Evolutionary conservation across 306 rosid genomes (phyloP).

Genomic region (Cicer arietinum): DNA sequence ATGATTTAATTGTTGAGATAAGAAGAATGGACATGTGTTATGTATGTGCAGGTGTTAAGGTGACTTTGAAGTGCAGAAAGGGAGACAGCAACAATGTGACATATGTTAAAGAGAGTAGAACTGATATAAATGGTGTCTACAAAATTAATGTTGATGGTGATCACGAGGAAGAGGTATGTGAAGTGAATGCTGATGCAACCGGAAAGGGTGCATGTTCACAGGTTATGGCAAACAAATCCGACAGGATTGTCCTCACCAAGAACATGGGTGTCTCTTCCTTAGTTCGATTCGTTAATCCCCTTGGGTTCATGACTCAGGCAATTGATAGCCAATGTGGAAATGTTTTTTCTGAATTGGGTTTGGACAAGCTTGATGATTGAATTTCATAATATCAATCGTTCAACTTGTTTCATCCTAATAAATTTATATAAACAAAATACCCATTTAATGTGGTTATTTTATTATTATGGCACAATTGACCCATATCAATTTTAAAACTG

Average conservation of each 20-base stretch:
- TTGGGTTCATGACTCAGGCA: slow-evolving; percentile 58
- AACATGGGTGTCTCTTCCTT: slow-evolving; percentile 51
- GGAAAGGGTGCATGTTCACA: neutral
- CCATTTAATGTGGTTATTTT: slow-evolving; percentile 2
- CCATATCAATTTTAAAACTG: neutral
- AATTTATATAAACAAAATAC: neutral
- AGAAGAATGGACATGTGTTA: no score
- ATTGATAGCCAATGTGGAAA: slow-evolving; percentile 27
- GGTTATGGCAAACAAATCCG: slow-evolving; percentile 8
- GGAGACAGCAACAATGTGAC: neutral
- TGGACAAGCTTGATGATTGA: slow-evolving; percentile 28
- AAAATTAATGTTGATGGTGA: slow-evolving; percentile 36
- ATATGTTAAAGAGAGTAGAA: neutral
- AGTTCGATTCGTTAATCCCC: slow-evolving; percentile 55
- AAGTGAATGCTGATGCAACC: slow-evolving; percentile 20
- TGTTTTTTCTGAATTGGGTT: slow-evolving; percentile 48
- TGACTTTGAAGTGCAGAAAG: slow-evolving; percentile 42
- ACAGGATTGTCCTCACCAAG: slow-evolving; percentile 49
- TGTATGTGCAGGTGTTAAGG: slow-evolving; percentile 43
- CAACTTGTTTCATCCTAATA: neutral
- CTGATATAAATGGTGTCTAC: slow-evolving; percentile 46
- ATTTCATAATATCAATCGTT: neutral
- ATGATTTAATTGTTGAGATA: no score
- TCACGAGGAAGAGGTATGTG: slow-evolving; percentile 54
- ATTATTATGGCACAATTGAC: neutral